Conservation (phyloP, 257 asterid species). For the Vinca minor region DNA sequence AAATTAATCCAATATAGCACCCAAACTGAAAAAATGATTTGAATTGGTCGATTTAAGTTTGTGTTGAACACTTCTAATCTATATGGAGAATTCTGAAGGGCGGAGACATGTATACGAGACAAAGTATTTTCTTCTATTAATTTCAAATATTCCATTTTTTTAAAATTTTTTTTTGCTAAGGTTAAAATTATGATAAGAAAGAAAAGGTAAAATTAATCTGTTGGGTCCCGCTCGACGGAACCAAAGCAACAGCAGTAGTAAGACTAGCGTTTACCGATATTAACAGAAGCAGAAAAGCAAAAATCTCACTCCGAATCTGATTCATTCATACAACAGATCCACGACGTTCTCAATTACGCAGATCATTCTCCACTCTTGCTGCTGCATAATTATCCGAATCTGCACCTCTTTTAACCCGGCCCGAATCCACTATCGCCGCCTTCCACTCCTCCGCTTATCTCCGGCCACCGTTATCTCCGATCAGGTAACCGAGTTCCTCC, state of each 20-base stretch:
- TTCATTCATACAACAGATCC: neutral
- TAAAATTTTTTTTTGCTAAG: no score
- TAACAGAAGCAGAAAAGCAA: neutral
- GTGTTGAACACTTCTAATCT: no score
- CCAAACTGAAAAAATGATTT: no score
- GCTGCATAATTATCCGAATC: neutral
- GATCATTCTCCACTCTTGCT: neutral
- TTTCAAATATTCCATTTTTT: no score
- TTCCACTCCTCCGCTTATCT: neutral
- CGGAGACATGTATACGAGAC: no score
- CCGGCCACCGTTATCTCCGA: constrained; percentile 12
- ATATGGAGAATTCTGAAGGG: no score
- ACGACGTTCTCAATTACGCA: neutral
- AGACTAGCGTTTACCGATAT: constrained; percentile 4
- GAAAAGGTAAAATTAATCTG: no score
- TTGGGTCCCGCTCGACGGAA: neutral
- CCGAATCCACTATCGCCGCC: neutral
- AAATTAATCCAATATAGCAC: no score
- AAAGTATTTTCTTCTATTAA: no score
- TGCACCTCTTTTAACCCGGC: neutral
- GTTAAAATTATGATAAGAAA: no score
- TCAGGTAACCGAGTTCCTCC: constrained; percentile 11
- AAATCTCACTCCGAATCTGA: neutral
- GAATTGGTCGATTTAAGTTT: no score
- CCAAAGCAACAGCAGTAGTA: neutral